A percentile compares a stretch with the other conserved stretches of the same genome.
Conservation (phyloP, 192 early-diverging fungal species). For the Podila verticillata region DNA sequence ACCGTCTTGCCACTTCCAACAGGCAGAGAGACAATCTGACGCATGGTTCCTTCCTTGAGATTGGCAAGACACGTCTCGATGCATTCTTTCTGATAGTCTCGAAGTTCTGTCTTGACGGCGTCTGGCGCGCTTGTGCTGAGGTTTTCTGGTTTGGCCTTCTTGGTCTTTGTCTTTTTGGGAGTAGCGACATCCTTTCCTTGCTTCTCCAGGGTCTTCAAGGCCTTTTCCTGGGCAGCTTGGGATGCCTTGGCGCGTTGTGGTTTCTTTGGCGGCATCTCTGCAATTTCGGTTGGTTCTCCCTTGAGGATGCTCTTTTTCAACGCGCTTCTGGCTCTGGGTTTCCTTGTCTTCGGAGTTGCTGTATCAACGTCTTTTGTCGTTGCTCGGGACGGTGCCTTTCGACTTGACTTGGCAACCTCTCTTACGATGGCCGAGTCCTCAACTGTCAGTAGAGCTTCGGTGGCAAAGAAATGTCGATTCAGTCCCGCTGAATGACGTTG, state of each 20-base stretch:
- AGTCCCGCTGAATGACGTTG: neutral
- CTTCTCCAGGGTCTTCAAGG: neutral
- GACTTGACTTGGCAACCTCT: neutral
- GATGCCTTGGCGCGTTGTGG: neutral
- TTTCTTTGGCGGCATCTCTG: constrained; percentile 5
- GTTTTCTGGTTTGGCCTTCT: neutral
- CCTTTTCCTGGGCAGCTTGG: neutral
- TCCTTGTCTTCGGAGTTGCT: neutral
- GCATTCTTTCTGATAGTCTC: constrained; percentile 90
- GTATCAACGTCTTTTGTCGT: neutral
- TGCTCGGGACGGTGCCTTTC: neutral
- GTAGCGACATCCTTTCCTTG: neutral
- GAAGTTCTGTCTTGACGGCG: constrained; percentile 49
- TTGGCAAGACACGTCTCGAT: constrained; percentile 70
- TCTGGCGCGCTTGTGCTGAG: neutral
- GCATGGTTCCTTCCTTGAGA: constrained; percentile 64
- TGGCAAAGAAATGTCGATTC: neutral
- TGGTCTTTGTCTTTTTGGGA: neutral
- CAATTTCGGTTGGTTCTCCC: neutral
- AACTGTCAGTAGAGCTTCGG: constrained; percentile 2
- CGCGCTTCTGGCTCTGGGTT: neutral
- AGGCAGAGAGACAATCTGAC: constrained; percentile 85
- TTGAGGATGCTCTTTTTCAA: neutral
- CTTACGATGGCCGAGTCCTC: neutral
- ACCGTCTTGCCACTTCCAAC: constrained; percentile 91